These are phyloP conservation scores for Xylaria sp. DNA, from an alignment of 2,329 filamentous ascomycete species.

Conservation along the genomic window DNA sequence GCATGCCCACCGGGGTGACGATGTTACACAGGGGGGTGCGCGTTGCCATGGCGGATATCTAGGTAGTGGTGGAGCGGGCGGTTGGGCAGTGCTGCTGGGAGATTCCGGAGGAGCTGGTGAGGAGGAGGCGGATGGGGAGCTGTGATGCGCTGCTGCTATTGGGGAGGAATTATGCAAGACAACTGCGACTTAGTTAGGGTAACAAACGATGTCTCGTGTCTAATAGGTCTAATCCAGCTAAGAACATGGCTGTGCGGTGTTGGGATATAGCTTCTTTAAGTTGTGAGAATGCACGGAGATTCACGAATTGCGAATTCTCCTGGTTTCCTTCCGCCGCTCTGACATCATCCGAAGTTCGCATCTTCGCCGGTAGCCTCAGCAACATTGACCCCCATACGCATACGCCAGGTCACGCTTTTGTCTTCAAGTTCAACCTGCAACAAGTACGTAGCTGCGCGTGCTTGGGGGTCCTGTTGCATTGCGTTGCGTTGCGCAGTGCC, in stretches of 20 bases:
- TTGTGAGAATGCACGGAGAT: background rate
- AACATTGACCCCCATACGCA: too few relatives aligned
- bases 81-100: background rate
- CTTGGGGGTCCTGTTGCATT: too few relatives aligned
- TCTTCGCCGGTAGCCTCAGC: background rate
- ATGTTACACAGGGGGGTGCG: conserved; percentile 41
- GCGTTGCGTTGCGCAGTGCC: too few relatives aligned
- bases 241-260: too few relatives aligned
- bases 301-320: background rate
- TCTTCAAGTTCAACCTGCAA: too few relatives aligned
- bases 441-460: too few relatives aligned
- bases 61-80: too few relatives aligned
- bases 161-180: too few relatives aligned
- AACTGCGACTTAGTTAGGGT: too few relatives aligned
- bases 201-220: background rate
- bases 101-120: too few relatives aligned
- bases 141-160: background rate
- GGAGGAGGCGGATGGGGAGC: background rate
- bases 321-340: background rate
- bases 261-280: background rate
- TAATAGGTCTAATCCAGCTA: background rate
- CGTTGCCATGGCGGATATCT: conserved; percentile 9
- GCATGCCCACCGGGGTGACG: conserved; percentile 51
- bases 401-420: too few relatives aligned
- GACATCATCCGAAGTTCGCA: background rate